Percentiles rank a stretch among this genome's conserved stretches.
Evolutionary conservation across 2,329 filamentous ascomycete genomes (phyloP).

Genomic region (Claviceps arundinis): DNA sequence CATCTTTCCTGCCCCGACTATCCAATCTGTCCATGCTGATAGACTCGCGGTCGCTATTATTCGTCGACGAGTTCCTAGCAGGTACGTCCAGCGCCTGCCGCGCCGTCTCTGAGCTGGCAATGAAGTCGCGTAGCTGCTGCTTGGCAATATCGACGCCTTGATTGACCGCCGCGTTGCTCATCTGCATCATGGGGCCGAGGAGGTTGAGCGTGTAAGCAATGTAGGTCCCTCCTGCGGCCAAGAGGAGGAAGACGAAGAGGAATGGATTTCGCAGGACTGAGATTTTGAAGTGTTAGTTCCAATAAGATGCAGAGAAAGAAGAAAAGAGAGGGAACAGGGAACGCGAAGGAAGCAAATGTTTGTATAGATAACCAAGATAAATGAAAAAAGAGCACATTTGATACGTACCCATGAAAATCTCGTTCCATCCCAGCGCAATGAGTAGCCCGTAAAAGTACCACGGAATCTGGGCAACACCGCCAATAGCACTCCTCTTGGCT

Average conservation of each 20-base stretch:
- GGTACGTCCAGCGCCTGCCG: constrained; percentile 72
- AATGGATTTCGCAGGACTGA: constrained; percentile 84
- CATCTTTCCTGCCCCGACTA: constrained; percentile 39
- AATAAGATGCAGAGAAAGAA: not conserved
- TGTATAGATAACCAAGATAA: not conserved
- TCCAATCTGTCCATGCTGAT: constrained; percentile 50
- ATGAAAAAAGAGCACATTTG: not conserved
- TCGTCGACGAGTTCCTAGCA: constrained; percentile 13
- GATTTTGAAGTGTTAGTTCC: too few relatives aligned
- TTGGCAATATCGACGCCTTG: constrained; percentile 89
- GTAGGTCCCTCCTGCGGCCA: constrained; percentile 66
- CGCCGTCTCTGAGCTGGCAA: constrained; percentile 76
- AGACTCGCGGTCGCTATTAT: constrained; percentile 26
- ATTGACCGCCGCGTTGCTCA: constrained; percentile 75
- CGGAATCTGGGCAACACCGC: constrained; percentile 85
- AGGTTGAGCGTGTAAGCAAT: constrained; percentile 89
- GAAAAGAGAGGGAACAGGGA: too few relatives aligned
- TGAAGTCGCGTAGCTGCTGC: constrained; percentile 77
- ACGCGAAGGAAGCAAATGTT: too few relatives aligned
- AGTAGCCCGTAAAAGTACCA: constrained; percentile 88
- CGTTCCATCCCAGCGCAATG: constrained; percentile 93
- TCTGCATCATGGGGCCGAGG: constrained; percentile 89
- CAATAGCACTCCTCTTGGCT: constrained; percentile 92
- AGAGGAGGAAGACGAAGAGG: constrained; percentile 78
- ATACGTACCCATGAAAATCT: constrained; percentile 75